Conservation (phyloP, 768 basidiomycete genomes). For the Thelephora ganbajun region DNA sequence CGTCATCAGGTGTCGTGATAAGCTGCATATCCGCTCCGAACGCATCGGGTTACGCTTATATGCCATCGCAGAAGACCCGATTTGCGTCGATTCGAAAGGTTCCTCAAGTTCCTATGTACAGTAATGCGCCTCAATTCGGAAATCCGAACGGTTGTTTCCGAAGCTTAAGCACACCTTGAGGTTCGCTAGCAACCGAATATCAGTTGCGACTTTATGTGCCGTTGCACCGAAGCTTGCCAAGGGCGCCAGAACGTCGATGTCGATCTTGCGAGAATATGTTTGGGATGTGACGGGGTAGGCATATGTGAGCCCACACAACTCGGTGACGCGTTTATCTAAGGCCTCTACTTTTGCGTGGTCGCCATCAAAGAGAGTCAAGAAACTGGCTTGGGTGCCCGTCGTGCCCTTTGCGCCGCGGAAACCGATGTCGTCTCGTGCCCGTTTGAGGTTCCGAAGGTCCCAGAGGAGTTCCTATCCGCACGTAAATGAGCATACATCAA, state of each 20-base stretch:
- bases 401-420: conserved; percentile 99
- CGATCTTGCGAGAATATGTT: conserved; percentile 97
- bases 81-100: conserved; percentile 97
- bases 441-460: conserved; percentile 88
- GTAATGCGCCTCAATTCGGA: background rate
- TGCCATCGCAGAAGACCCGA: conserved; percentile 95
- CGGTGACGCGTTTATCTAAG: conserved; percentile 79
- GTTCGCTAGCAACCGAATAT: background rate
- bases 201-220: conserved; percentile 81
- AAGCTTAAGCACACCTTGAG: conserved; percentile 27
- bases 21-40: conserved; percentile 90
- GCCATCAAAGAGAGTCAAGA: conserved; percentile 16
- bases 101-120: conserved; percentile 79
- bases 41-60: conserved; percentile 99
- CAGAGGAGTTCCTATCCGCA: conserved; percentile 68
- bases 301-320: conserved; percentile 72
- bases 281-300: conserved; percentile 97
- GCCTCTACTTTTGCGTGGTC: conserved; percentile 51
- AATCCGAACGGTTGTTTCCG: background rate
- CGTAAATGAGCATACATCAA: no score
- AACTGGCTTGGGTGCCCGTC: conserved; percentile 95
- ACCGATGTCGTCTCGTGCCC: conserved; percentile 83
- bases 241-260: conserved; percentile 82
- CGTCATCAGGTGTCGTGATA: conserved; percentile 91
- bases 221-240: conserved; percentile 86